phyloP scores from a whole-genome alignment of 495 filamentous ascomycete genomes.

The Penicillium verhagenii region DNA sequence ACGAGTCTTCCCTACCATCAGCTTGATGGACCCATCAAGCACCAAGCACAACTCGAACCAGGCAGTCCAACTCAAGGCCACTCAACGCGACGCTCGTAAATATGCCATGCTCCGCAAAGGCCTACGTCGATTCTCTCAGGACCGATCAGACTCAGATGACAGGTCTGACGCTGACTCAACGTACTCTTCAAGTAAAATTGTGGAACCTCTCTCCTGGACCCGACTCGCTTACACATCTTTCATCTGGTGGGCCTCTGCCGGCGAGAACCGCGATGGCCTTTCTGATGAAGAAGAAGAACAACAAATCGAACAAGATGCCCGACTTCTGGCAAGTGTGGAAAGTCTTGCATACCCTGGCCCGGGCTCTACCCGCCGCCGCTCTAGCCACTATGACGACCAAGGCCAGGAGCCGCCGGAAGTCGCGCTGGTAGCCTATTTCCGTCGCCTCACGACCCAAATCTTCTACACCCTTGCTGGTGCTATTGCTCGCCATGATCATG shows the following conservation, averaged over 20 bases:
- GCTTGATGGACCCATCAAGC: slow-evolving; percentile 25
- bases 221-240: slow-evolving; percentile 87
- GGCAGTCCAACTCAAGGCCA: slow-evolving; percentile 63
- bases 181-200: slow-evolving; percentile 52
- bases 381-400: slow-evolving; percentile 37
- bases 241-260: slow-evolving; percentile 98
- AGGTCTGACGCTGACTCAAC: slow-evolving; percentile 45
- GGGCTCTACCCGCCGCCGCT: slow-evolving; percentile 41
- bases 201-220: slow-evolving; percentile 84
- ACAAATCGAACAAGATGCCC: slow-evolving; percentile 42
- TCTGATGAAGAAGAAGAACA: slow-evolving; percentile 45
- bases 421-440: slow-evolving; percentile 87
- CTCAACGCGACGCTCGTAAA: slow-evolving; percentile 83
- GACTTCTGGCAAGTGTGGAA: slow-evolving; percentile 43
- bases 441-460: slow-evolving; percentile 73
- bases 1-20: slow-evolving; percentile 73
- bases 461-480: slow-evolving; percentile 63
- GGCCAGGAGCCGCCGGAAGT: slow-evolving; percentile 57
- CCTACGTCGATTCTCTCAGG: slow-evolving; percentile 52
- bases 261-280: slow-evolving; percentile 66
- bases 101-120: slow-evolving; percentile 70
- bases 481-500: slow-evolving; percentile 54
- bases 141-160: slow-evolving; percentile 22
- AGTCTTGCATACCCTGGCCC: slow-evolving; percentile 29
- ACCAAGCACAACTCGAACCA: slow-evolving; percentile 29